Conservation (phyloP, 2,329 filamentous ascomycete species). For the Epichloe coenophiala region DNA sequence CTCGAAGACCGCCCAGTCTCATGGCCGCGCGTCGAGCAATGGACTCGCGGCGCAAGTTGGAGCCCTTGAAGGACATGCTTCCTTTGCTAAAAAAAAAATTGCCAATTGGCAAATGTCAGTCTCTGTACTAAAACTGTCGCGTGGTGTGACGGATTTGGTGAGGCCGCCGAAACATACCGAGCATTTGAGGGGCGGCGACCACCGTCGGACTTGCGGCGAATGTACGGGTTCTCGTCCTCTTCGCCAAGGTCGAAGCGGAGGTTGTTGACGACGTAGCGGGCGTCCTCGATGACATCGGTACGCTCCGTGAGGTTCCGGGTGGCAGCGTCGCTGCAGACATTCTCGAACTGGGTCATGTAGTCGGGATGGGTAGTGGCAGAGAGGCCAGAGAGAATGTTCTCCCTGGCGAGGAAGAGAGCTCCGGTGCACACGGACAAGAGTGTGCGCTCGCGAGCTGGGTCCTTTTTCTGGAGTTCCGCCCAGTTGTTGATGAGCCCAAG, state of each 20-base stretch:
- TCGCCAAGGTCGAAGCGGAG: slow-evolving; percentile 74
- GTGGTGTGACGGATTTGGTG: no score
- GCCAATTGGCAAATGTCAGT: neutral
- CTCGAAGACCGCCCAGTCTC: slow-evolving; percentile 54
- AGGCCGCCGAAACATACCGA: slow-evolving; percentile 29
- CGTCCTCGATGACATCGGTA: slow-evolving; percentile 70
- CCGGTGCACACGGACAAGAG: slow-evolving; percentile 71
- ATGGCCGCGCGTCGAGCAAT: slow-evolving; percentile 66
- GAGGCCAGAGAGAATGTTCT: slow-evolving; percentile 65
- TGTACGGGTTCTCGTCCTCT: slow-evolving; percentile 72
- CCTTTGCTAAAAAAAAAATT: slow-evolving; percentile 48
- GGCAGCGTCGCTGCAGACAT: slow-evolving; percentile 61
- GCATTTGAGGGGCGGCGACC: slow-evolving; percentile 47
- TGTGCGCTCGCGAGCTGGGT: slow-evolving; percentile 68
- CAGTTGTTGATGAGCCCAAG: slow-evolving; percentile 62
- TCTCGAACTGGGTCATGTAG: slow-evolving; percentile 68
- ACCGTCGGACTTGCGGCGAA: slow-evolving; percentile 59
- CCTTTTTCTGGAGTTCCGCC: slow-evolving; percentile 65
- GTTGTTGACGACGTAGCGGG: slow-evolving; percentile 82
- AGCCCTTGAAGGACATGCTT: slow-evolving; percentile 67
- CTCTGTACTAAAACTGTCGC: neutral
- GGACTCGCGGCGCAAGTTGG: slow-evolving; percentile 62
- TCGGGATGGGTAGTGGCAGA: slow-evolving; percentile 75
- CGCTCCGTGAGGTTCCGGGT: slow-evolving; percentile 58
- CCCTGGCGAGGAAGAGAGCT: slow-evolving; percentile 60